Conservation (phyloP, 768 basidiomycete species). For the Udeniomyces megalosporus region DNA sequence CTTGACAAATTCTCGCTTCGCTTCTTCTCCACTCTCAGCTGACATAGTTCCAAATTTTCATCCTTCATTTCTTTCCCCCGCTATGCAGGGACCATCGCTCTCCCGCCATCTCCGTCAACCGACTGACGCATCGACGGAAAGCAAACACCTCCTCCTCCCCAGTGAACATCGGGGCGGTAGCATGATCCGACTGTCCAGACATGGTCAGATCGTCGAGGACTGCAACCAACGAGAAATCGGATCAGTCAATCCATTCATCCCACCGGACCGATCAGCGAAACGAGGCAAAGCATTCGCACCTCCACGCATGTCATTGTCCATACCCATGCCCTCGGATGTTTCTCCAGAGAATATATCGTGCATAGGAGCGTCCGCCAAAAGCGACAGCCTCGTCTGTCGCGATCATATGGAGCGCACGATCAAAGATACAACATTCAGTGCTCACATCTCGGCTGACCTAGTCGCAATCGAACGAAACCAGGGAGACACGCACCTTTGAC, state of each 20-base stretch:
- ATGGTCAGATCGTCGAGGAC: slow-evolving; percentile 7
- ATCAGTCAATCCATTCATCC: background rate
- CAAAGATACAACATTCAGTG: no score
- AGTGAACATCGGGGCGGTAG: slow-evolving; percentile 73
- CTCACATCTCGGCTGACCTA: no score
- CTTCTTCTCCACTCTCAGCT: no score
- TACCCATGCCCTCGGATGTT: background rate
- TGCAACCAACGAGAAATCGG: background rate
- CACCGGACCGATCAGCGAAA: background rate
- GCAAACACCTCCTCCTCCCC: slow-evolving; percentile 97
- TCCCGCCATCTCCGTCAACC: slow-evolving; percentile 29
- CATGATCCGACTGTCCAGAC: background rate
- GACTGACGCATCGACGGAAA: slow-evolving; percentile 61
- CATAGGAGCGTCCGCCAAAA: slow-evolving; percentile 83
- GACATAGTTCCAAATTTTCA: no score
- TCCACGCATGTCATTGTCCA: no score
- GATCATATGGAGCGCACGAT: no score
- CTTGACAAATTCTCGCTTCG: no score
- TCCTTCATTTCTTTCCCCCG: no score
- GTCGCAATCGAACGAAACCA: background rate
- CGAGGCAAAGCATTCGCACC: background rate
- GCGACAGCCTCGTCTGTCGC: slow-evolving; percentile 77
- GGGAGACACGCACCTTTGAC: slow-evolving; percentile 1
- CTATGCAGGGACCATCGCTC: background rate
- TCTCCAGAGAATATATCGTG: slow-evolving; percentile 77